phyloP scores from a whole-genome alignment of 2,329 filamentous ascomycete genomes.

The Alternaria gansuensis region DNA sequence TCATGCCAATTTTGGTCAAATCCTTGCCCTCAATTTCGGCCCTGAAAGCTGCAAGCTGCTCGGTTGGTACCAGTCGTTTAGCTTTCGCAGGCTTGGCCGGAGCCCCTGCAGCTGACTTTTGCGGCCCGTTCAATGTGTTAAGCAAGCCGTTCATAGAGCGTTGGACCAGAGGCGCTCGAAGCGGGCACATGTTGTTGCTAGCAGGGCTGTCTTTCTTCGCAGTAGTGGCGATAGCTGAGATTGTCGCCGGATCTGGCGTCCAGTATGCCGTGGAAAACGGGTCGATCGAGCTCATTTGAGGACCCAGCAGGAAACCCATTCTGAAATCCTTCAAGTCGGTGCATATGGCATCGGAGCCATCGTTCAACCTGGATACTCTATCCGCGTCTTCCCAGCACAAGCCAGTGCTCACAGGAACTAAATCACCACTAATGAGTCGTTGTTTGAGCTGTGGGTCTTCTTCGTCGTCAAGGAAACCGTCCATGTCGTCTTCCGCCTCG shows the following conservation, averaged over 20 bases:
- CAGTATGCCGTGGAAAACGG: constrained; percentile 88
- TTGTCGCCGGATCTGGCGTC: constrained; percentile 54
- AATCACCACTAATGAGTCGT: constrained; percentile 68
- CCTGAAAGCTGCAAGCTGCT: constrained; percentile 73
- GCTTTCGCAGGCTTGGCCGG: constrained; percentile 50
- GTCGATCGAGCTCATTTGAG: constrained; percentile 71
- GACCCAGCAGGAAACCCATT: constrained; percentile 74
- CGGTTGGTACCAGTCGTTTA: constrained; percentile 63
- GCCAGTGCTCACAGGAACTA: constrained; percentile 80
- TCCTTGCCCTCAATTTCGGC: constrained; percentile 73
- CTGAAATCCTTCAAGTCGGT: constrained; percentile 67
- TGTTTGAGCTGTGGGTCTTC: constrained; percentile 68
- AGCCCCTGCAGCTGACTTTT: constrained; percentile 28
- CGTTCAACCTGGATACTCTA: constrained; percentile 55
- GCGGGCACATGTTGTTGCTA: constrained; percentile 51
- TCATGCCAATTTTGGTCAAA: constrained; percentile 76
- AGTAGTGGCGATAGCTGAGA: constrained; percentile 16
- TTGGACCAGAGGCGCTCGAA: constrained; percentile 54
- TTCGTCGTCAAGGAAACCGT: constrained; percentile 87
- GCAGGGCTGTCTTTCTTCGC: constrained; percentile 27
- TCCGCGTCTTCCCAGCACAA: constrained; percentile 78
- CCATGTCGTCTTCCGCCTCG: constrained; percentile 84
- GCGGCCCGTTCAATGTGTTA: constrained; percentile 41
- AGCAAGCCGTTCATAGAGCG: constrained; percentile 49
- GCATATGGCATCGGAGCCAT: constrained; percentile 58